Evolutionary conservation across 352 stramenopile genomes (phyloP).

Genomic region (Phytophthora pini): DNA sequence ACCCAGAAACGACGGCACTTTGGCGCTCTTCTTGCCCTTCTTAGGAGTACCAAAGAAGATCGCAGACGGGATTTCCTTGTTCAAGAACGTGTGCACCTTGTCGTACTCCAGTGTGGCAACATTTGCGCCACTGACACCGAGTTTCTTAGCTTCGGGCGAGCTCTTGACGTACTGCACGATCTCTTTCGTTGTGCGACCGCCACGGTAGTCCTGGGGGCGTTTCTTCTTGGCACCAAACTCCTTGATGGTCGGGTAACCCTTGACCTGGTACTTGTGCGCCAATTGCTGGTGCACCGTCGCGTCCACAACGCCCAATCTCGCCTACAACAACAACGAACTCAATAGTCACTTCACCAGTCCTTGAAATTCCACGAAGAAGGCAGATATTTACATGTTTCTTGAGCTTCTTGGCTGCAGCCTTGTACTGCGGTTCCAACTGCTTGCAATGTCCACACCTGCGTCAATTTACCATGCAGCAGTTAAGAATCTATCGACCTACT

Average conservation of each 20-base stretch:
- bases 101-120: conserved; percentile 59
- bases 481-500: neutral
- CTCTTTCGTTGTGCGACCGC: conserved; percentile 61
- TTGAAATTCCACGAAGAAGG: conserved; percentile 6
- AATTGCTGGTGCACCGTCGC: conserved; percentile 65
- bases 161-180: conserved; percentile 81
- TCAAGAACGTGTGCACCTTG: conserved; percentile 66
- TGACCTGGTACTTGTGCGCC: conserved; percentile 79
- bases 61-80: conserved; percentile 56
- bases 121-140: conserved; percentile 59
- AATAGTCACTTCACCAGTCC: neutral
- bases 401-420: conserved; percentile 86
- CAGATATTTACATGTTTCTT: conserved; percentile 60
- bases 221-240: conserved; percentile 87
- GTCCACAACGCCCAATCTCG: conserved; percentile 72
- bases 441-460: conserved; percentile 92
- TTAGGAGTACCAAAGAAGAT: conserved; percentile 73
- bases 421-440: conserved; percentile 90
- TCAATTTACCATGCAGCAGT: neutral
- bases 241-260: conserved; percentile 87
- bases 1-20: conserved; percentile 63
- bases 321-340: conserved; percentile 41
- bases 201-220: conserved; percentile 74
- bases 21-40: conserved; percentile 57
- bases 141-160: conserved; percentile 71